These are phyloP conservation scores for Penicillium frequentans DNA, from an alignment of 2,329 filamentous ascomycete species.

Conservation along the genomic window DNA sequence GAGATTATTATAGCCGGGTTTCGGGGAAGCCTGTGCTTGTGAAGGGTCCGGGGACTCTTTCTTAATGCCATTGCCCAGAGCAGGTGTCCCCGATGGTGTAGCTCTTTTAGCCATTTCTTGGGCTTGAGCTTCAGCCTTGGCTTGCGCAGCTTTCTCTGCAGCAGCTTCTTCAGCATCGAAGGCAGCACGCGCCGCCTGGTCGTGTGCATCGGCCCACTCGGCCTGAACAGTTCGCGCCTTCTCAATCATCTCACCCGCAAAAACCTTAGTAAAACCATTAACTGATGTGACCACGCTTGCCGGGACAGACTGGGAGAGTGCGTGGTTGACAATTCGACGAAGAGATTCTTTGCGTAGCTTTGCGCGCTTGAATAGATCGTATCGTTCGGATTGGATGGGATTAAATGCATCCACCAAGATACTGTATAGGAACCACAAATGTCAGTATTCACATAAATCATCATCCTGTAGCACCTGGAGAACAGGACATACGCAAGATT, in stretches of 20 bases:
- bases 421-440: slow-evolving; percentile 22
- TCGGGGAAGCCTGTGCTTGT: slow-evolving; percentile 12
- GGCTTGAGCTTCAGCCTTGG: slow-evolving; percentile 15
- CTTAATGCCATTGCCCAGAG: slow-evolving; percentile 22
- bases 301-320: slow-evolving; percentile 66
- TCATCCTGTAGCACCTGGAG: not conserved
- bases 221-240: slow-evolving; percentile 63
- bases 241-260: slow-evolving; percentile 66
- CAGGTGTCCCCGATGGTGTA: slow-evolving; percentile 14
- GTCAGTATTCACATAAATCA: slow-evolving; percentile 6
- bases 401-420: slow-evolving; percentile 50
- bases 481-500: slow-evolving; percentile 45
- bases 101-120: slow-evolving; percentile 12
- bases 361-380: slow-evolving; percentile 51
- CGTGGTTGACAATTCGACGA: slow-evolving; percentile 63
- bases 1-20: slow-evolving; percentile 10
- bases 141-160: slow-evolving; percentile 45
- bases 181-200: slow-evolving; percentile 54
- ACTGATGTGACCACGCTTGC: slow-evolving; percentile 64
- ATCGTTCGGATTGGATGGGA: slow-evolving; percentile 48
- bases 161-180: slow-evolving; percentile 59
- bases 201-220: slow-evolving; percentile 51
- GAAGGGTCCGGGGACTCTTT: slow-evolving; percentile 23
- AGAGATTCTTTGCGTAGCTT: slow-evolving; percentile 53
- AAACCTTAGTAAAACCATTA: slow-evolving; percentile 65